Conservation (phyloP, 2,329 filamentous ascomycete species). For the Knufia fluminis region DNA sequence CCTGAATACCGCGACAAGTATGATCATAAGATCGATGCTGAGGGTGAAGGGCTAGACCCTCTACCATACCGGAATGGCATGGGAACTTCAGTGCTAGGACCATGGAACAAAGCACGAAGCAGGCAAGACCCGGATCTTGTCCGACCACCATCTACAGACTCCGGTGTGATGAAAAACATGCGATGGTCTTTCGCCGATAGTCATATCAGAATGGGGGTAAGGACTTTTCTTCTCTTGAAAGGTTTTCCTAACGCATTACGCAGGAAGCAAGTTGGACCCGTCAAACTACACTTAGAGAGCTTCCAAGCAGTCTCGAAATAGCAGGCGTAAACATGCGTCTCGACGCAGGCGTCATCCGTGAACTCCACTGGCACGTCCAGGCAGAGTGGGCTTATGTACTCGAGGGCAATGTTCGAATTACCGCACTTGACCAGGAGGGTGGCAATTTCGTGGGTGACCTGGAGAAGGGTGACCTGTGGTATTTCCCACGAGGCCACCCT, state of each 20-base stretch:
- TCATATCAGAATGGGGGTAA: conserved; percentile 53
- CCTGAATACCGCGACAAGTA: conserved; percentile 52
- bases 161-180: conserved; percentile 61
- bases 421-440: conserved; percentile 64
- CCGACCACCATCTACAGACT: conserved; percentile 63
- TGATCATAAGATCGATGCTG: conserved; percentile 53
- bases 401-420: conserved; percentile 60
- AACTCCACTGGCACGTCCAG: conserved; percentile 74
- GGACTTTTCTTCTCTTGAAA: conserved; percentile 12
- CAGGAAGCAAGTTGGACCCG: conserved; percentile 69
- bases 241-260: background rate
- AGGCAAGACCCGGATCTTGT: conserved; percentile 63
- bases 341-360: conserved; percentile 61
- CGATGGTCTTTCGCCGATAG: conserved; percentile 62
- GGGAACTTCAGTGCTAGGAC: conserved; percentile 59
- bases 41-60: conserved; percentile 53
- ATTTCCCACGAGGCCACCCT: conserved; percentile 68
- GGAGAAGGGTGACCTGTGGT: conserved; percentile 69
- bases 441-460: conserved; percentile 70
- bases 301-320: conserved; percentile 48
- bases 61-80: conserved; percentile 55
- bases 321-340: conserved; percentile 73
- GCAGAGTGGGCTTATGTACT: conserved; percentile 71
- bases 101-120: conserved; percentile 58
- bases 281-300: conserved; percentile 45